Conservation (phyloP, 495 filamentous ascomycete species). For the Massariosphaeria phaeospora region DNA sequence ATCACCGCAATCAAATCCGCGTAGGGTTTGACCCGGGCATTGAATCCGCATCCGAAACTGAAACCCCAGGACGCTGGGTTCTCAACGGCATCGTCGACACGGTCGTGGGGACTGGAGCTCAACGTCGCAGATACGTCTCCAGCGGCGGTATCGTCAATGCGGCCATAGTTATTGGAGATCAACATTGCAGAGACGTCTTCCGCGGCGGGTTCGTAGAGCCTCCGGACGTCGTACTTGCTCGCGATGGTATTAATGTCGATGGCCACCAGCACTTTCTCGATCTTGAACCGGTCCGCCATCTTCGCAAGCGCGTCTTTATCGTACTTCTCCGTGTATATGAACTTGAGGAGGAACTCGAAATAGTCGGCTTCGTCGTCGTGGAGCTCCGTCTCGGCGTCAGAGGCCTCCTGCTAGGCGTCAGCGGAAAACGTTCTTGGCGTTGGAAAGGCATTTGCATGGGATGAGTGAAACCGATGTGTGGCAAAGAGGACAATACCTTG, state of each 20-base stretch:
- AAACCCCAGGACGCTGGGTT: too few species aligned
- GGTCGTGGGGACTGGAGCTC: not conserved
- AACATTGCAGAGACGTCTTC: not conserved
- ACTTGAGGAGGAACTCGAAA: slow-evolving; percentile 10
- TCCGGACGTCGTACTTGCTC: slow-evolving; percentile 12
- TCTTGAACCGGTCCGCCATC: not conserved
- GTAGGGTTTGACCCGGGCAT: too few species aligned
- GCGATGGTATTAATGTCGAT: slow-evolving; percentile 1
- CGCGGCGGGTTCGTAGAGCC: not conserved
- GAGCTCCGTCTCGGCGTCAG: not conserved
- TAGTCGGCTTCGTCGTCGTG: not conserved
- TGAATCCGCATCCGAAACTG: too few species aligned
- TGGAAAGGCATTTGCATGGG: too few species aligned
- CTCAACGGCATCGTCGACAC: too few species aligned
- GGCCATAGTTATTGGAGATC: not conserved
- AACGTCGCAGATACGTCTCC: not conserved
- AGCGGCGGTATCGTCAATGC: not conserved
- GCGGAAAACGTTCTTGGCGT: not conserved
- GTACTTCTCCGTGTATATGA: slow-evolving; percentile 4
- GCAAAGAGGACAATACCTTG: too few species aligned
- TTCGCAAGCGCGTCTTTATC: not conserved
- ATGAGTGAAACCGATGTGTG: not conserved
- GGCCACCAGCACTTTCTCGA: not conserved
- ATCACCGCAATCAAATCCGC: not conserved
- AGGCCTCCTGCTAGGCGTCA: not conserved